Base-by-base conservation (phyloP, 331 rosid genomes). In the Quercus tomentella region DNA sequence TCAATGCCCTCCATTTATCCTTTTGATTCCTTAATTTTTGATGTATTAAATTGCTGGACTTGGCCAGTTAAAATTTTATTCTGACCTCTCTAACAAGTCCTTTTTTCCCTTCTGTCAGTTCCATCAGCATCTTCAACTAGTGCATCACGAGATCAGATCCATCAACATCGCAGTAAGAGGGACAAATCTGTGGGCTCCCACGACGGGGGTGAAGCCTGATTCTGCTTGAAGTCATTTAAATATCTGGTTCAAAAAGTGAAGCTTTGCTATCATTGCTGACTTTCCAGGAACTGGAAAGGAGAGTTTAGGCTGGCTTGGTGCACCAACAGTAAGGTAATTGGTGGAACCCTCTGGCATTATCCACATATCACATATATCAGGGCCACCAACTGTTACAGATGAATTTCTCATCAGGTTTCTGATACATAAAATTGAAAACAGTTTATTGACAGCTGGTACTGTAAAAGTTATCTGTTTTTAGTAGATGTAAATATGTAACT, bases 111-210 rank as follows among this genome's bases (percentile, higher is more conserved):
- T 18, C 25, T 67, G 35, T 20, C 72, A 67, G 72, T 33, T 33
- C 14, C 51, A 33, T 45, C 23, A 20, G 51, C 23, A 4, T 20
- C 72, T 67, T 67, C 51, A 33, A 67, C 22, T 15, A 28, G 31
- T 56, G 5, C 76, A 41, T 87, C 83, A 55, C 86, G 76, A 68
- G 74, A 76, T 69, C 82, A 33, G 89, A 76, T 45, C 79, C 83
- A 62, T 81, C 81, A 72, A 82, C 84, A 3, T 26, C 61, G 31
- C 78, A 82, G 77, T 61, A 75, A 80, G 84, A 45, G 56, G n/a
- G 66, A 12, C 5, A 43, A 10, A 7, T 18, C 11, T 66, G 20
- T 73, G 56, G 35, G 17, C 54, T 69, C 58, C 41, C 70, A 41
- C 61, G 87, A 74, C 37, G 43, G n/a, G 16, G 21, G 41, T 67